A percentile compares a stretch with the other conserved stretches of the same genome.
Conservation (phyloP, 345 rosid species). For the Tarenaya hassleriana region DNA sequence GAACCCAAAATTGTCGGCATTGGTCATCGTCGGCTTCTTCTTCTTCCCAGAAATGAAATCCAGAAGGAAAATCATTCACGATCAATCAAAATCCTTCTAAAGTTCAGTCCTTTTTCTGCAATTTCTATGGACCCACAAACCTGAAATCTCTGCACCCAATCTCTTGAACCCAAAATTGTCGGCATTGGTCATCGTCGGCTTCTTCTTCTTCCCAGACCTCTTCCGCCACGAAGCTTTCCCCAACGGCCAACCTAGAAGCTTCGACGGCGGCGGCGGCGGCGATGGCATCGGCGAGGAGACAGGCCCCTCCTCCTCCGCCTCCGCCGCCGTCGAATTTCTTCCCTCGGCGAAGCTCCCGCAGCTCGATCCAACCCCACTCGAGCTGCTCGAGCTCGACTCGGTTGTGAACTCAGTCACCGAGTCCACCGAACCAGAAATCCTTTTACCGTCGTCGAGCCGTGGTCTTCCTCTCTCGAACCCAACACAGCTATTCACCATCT, state of each 20-base stretch:
- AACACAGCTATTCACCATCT: slow-evolving; percentile 35
- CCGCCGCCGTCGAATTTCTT: slow-evolving; percentile 12
- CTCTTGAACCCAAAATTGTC: slow-evolving; percentile 41
- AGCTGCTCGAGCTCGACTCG: slow-evolving; percentile 50
- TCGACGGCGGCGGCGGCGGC: slow-evolving; percentile 37
- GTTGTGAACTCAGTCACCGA: slow-evolving; percentile 43
- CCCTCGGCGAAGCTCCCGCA: slow-evolving; percentile 34
- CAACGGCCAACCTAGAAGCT: slow-evolving; percentile 90
- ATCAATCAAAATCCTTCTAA: neutral
- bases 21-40: slow-evolving; percentile 21
- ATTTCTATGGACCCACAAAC: slow-evolving; percentile 31
- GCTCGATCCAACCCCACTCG: slow-evolving; percentile 40
- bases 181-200: slow-evolving; percentile 25
- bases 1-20: slow-evolving; percentile 38
- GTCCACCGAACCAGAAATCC: slow-evolving; percentile 26
- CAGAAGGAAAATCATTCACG: neutral
- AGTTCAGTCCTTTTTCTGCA: neutral
- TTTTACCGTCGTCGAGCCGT: slow-evolving; percentile 23
- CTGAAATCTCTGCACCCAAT: slow-evolving; percentile 52
- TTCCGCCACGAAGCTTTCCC: slow-evolving; percentile 44
- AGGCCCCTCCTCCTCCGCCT: slow-evolving; percentile 19
- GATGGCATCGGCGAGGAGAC: slow-evolving; percentile 27
- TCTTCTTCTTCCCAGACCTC: slow-evolving; percentile 33
- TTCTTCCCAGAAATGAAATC: slow-evolving; percentile 25
- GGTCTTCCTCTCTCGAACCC: slow-evolving; percentile 32